These are phyloP conservation scores for Fusarium acutatum DNA, from an alignment of 2,329 filamentous ascomycete species.

Conservation along the genomic window DNA sequence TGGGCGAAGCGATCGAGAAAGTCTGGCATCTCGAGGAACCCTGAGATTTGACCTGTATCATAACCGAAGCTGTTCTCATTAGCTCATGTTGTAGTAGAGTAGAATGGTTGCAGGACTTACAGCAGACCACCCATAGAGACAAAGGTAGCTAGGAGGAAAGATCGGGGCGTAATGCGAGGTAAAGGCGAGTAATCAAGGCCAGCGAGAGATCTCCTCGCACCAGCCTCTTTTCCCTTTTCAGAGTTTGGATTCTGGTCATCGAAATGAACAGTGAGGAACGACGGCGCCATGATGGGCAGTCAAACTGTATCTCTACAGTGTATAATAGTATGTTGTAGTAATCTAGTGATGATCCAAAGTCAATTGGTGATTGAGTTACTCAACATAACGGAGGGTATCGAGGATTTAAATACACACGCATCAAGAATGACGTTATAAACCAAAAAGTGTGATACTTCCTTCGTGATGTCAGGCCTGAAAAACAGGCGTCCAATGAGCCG, in stretches of 20 bases:
- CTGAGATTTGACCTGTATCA: constrained; percentile 63
- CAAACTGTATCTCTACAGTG: not conserved
- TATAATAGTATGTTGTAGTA: not conserved
- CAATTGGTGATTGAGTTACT: not conserved
- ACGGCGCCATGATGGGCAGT: constrained; percentile 30
- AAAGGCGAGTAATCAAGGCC: constrained; percentile 57
- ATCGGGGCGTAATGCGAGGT: constrained; percentile 49
- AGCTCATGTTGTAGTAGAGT: not conserved
- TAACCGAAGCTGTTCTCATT: constrained; percentile 49
- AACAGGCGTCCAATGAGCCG: not conserved
- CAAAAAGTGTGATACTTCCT: not conserved
- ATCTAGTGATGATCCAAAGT: not conserved
- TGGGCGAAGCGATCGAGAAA: constrained; percentile 63
- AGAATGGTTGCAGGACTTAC: constrained; percentile 36
- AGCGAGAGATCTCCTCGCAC: constrained; percentile 46
- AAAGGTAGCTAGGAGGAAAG: constrained; percentile 50
- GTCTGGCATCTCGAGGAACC: constrained; percentile 67
- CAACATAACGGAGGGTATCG: not conserved
- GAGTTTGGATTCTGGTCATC: constrained; percentile 54
- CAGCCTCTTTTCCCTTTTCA: constrained; percentile 44
- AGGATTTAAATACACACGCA: not conserved
- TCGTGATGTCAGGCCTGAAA: constrained; percentile 23
- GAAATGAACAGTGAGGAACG: constrained; percentile 47
- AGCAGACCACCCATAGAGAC: constrained; percentile 57
- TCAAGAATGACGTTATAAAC: not conserved